A percentile compares a stretch with the other conserved stretches of the same genome.
Conservation (phyloP, 176 grass and related monocot species). For the Aegilops sharonensis region DNA sequence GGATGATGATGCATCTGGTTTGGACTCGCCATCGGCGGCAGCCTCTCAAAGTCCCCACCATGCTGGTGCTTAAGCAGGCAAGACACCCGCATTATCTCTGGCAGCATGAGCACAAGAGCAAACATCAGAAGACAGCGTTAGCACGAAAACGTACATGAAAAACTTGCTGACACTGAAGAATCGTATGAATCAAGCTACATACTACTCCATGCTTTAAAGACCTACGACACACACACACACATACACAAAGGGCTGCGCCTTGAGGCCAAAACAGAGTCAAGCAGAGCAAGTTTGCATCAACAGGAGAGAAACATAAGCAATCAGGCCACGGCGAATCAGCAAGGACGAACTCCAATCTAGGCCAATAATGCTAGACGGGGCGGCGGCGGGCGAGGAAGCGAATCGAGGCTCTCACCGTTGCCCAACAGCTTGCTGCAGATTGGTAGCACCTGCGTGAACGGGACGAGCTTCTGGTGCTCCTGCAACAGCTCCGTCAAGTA, state of each 20-base stretch:
- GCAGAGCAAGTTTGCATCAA: constrained; percentile 3
- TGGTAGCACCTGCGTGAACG: constrained; percentile 92
- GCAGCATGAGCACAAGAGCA: constrained; percentile 26
- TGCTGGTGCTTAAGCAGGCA: constrained; percentile 46
- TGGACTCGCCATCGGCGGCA: constrained; percentile 48
- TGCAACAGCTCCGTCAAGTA: constrained; percentile 84
- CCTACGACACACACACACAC: no score
- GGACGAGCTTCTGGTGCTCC: constrained; percentile 84
- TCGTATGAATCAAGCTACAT: constrained; percentile 16
- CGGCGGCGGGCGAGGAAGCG: not conserved
- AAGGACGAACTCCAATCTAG: constrained; percentile 12
- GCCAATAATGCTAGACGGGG: constrained; percentile 20
- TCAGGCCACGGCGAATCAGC: not conserved
- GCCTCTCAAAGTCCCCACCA: constrained; percentile 59
- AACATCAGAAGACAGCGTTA: constrained; percentile 25
- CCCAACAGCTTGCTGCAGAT: constrained; percentile 73
- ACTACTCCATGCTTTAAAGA: not conserved
- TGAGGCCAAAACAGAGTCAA: not conserved
- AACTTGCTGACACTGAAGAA: constrained; percentile 33
- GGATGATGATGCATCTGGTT: constrained; percentile 62
- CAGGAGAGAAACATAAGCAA: not conserved
- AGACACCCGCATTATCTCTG: constrained; percentile 89
- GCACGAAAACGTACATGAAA: constrained; percentile 10
- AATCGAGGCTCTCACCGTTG: constrained; percentile 54
- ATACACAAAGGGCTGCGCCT: not conserved